Evolutionary conservation across 1,284 basidiomycete genomes (phyloP), one percentile per base, ranked within the genome.

Genomic region (Austroboletus novae-zelandiae): DNA sequence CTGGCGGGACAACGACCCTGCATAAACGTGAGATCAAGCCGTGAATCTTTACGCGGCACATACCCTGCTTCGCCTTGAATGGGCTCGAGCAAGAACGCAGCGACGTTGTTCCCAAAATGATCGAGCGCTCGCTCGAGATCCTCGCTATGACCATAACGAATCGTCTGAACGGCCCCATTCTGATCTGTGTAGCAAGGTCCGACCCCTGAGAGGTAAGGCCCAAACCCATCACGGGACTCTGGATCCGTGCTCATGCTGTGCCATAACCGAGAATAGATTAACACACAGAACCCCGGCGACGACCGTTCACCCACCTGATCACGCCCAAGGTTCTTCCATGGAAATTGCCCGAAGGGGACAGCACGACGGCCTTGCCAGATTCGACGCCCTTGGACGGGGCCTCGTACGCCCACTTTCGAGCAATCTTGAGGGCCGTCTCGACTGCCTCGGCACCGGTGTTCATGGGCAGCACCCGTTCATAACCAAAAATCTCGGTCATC

Each of bases 381-480:
- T 55, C 45, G 31, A 64, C 57, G 0, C 8, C 50, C 87, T 84
- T 30, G 83, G 76, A 37, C 94, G 88, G 44, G 84, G 86, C 77
- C 94, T 98, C 74, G 71, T 96, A 95, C 51, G 83, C 94, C 94
- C 94, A 97, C 74, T 95, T 95, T 59, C 94, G 76, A 0, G 94
- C 85, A 20, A 97, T 78, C 77, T 94, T 92, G 57, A 90, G 61
- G 17, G 78, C 75, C 0, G 94, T 97, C 75, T 99, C 95, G 54
- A 99, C 96, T 9, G 96, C 96, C 68, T 99, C 96, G 2, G 94
- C 95, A 40, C 96, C 96, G 0, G 96, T 99, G 79, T 99, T 99
- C 94, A 99, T 98, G 20, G 96, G 96, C n/a, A 99, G 79, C 10
- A 98, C 93, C 86, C 95, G 95, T 55, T 93, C 91, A 66, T 91